A percentile compares a stretch with the other conserved stretches of the same genome.
phyloP scores from a whole-genome alignment of 2,329 filamentous ascomycete species.

The Alternaria ventricosa region DNA sequence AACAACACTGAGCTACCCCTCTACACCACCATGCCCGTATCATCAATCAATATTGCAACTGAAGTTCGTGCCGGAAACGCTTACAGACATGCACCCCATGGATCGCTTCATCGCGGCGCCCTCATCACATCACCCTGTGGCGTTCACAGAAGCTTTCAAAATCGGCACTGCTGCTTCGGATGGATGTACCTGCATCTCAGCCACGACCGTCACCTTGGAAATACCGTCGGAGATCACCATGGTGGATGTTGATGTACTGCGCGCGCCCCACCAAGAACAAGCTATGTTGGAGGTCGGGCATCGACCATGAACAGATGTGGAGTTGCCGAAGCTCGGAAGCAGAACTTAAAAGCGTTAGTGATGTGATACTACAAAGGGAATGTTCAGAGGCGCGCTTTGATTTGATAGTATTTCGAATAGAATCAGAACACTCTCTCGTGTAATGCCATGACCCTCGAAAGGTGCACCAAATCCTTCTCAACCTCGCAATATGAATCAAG shows the following conservation, averaged over 20 bases:
- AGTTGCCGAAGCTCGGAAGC: neutral
- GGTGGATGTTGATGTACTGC: neutral
- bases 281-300: neutral
- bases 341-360: neutral
- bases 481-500: neutral
- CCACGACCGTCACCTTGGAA: neutral
- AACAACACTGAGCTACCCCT: neutral
- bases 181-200: slow-evolving; percentile 6
- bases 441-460: neutral
- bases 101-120: slow-evolving; percentile 3
- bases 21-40: neutral
- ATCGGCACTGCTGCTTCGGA: slow-evolving; percentile 7
- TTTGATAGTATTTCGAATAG: neutral
- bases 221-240: neutral
- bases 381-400: neutral
- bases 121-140: slow-evolving; percentile 1
- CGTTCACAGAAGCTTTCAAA: neutral
- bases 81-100: slow-evolving; percentile 4
- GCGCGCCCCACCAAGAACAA: neutral
- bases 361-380: neutral
- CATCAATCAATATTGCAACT: neutral
- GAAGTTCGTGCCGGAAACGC: neutral
- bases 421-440: neutral
- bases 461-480: neutral
- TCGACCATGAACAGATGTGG: neutral